phyloP scores from a whole-genome alignment of 2,329 filamentous ascomycete genomes.

The Clarireedia monteithiana region DNA sequence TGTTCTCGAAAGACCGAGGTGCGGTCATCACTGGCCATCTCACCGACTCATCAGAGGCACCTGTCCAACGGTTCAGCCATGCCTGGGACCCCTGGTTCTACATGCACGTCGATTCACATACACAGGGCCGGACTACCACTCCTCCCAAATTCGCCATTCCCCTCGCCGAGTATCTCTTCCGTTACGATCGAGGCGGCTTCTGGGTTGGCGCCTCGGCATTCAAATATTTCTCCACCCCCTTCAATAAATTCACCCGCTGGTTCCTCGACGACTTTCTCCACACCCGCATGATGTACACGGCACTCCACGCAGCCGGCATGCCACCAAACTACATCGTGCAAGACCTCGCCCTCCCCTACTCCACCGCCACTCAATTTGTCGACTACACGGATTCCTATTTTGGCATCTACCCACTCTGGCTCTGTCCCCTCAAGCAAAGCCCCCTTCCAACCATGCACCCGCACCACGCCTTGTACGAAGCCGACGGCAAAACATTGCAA shows the following conservation, averaged over 20 bases:
- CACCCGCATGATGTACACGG: constrained; percentile 54
- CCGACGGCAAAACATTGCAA: constrained; percentile 26
- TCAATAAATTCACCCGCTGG: constrained; percentile 51
- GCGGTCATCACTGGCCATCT: constrained; percentile 48
- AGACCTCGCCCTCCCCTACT: constrained; percentile 51
- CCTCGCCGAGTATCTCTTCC: constrained; percentile 47
- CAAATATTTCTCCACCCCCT: constrained; percentile 52
- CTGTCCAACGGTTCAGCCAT: constrained; percentile 39
- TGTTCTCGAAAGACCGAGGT: constrained; percentile 39
- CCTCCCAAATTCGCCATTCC: constrained; percentile 35
- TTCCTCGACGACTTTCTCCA: constrained; percentile 53
- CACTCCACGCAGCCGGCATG: constrained; percentile 50
- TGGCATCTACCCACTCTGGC: constrained; percentile 49
- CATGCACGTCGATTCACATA: constrained; percentile 45
- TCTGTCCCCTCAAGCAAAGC: constrained; percentile 43
- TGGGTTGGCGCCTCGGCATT: constrained; percentile 56
- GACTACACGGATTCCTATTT: constrained; percentile 39
- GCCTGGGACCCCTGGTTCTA: constrained; percentile 58
- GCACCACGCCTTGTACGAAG: constrained; percentile 17
- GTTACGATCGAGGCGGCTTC: constrained; percentile 58
- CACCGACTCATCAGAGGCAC: constrained; percentile 29
- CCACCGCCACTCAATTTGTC: constrained; percentile 43
- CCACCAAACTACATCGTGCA: constrained; percentile 52
- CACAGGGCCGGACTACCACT: neutral
- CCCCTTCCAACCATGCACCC: constrained; percentile 28